Evolutionary conservation across 208 protist species (phyloP).

Genomic region (Leishmania arabica): DNA sequence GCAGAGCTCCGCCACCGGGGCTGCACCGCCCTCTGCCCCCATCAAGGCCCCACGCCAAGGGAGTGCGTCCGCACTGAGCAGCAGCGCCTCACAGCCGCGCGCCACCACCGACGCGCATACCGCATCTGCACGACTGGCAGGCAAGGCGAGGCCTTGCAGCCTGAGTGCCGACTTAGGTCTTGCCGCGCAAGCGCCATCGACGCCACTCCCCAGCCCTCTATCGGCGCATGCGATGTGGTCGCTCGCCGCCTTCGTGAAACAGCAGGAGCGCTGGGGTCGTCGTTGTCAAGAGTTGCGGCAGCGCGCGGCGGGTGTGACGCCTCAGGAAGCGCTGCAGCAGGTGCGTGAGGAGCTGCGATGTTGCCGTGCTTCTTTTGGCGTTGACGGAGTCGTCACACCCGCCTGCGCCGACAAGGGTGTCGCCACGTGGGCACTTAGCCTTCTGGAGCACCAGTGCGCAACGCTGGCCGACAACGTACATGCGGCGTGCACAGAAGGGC

Average conservation of each 20-base stretch:
- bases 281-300: conserved; percentile 15
- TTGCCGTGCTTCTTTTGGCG: background rate
- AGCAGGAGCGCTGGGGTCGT: conserved; percentile 21
- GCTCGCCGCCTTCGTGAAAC: conserved; percentile 10
- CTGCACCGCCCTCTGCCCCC: conserved; percentile 14
- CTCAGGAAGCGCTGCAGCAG: conserved; percentile 11
- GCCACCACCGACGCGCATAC: background rate
- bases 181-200: background rate
- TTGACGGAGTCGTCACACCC: background rate
- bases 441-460: conserved; percentile 36
- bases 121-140: background rate
- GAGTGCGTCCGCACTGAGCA: background rate
- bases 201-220: background rate
- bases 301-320: background rate
- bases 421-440: conserved; percentile 39
- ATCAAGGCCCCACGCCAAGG: conserved; percentile 16
- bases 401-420: background rate
- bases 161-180: conserved; percentile 15
- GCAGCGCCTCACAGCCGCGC: background rate
- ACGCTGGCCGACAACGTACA: conserved; percentile 16
- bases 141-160: conserved; percentile 7
- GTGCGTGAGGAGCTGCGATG: conserved; percentile 17
- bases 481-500: background rate
- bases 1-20: conserved; percentile 9
- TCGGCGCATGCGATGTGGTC: conserved; percentile 12